Evolutionary conservation across 768 basidiomycete genomes (phyloP), one percentile per base, ranked within the genome.

Genomic region (Macrolepiota albuminosa): DNA sequence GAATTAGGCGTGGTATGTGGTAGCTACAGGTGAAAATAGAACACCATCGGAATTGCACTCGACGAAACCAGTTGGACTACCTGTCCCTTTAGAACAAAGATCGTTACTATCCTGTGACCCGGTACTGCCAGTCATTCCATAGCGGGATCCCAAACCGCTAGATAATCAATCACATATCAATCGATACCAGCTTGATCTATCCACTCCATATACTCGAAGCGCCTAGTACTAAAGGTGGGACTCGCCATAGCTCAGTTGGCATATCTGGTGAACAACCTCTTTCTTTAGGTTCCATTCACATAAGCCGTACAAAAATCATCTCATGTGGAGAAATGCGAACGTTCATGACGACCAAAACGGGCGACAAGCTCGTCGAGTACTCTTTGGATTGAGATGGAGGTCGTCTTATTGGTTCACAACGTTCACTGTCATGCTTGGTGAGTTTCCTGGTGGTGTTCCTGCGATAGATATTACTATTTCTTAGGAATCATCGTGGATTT

Each of bases 361-460:
- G 39, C 26, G 4, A 24, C n/a, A 26, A n/a, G 9, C 18, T 40
- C 6, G 26, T 53, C 54, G 40, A 54, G 53, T 26, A 57, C 83
- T 81, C 29, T 70, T 75, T 63, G 84, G 83, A 1, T 70, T 85
- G 52, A 66, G 71, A 62, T 87, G 84, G 84, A 77, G 86, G 24
- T 80, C 83, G 0, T 86, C 85, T 0, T 76, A 81, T 46, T 78
- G 79, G 78, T 83, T 83, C 63, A 69, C 80, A 6, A 87, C 86
- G 0, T 67, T 73, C 37, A 81, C 80, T 42, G 78, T 87, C 56
- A 78, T 79, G 4, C 65, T 84, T 49, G 82, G 83, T 79, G 57
- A 46, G 77, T 71, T 18, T 21, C n/a, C 49, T 24, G 16, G 10
- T 40, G 21, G 24, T 33, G 13, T 34, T 56, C 40, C 36, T 21